Evolutionary conservation across 2,329 filamentous ascomycete species (phyloP), one percentile per base, ranked within the genome.

Genomic region (Xylaria sp.): DNA sequence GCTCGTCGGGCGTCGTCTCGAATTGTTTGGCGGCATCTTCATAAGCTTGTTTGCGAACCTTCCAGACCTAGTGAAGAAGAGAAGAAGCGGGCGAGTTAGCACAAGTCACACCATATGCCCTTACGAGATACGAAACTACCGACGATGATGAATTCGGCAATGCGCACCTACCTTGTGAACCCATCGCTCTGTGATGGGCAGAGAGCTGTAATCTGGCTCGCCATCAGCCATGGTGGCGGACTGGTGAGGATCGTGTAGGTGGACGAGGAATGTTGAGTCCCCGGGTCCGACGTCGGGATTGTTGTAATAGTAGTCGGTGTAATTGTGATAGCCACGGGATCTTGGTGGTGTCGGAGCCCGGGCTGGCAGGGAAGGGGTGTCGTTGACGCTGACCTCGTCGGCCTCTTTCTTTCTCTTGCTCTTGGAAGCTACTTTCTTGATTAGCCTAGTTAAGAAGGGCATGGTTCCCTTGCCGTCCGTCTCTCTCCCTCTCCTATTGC

Each of bases 11-110:
- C 5, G 94, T 92, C 61, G 87, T 82, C 75, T 93, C 89, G 77
- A 99, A 98, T 69, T 89, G 87, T 77, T 95, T 94, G 42, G 90
- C 87, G 19, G 92, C 94, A 69, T 95, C 92, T 83, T 99, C 95
- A 76, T 98, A 99, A 56, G 89, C 95, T 74, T 88, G 88, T 80
- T 99, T 99, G 73, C 95, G 87, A 43, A 96, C 94, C 84, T 99
- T 99, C 95, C 95, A 99, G 73, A 91, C 87, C 90, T 91, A 71
- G 28, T 8, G 28, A 31, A 52, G 19, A 23, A 19, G 19, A 35
- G 19, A 14, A 14, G 17, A 40, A 4, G 47, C 11, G 28, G 37
- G 9, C 17, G 2, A 33, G 54, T 33, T 9, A 51, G 49, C 25
- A 23, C 21, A 43, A n/a, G n/a, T n/a, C n/a, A n/a, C n/a, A n/a